A percentile compares a stretch with the other conserved stretches of the same genome.
Evolutionary conservation across 257 asterid genomes (phyloP).

Genomic region (Mitragyna speciosa): DNA sequence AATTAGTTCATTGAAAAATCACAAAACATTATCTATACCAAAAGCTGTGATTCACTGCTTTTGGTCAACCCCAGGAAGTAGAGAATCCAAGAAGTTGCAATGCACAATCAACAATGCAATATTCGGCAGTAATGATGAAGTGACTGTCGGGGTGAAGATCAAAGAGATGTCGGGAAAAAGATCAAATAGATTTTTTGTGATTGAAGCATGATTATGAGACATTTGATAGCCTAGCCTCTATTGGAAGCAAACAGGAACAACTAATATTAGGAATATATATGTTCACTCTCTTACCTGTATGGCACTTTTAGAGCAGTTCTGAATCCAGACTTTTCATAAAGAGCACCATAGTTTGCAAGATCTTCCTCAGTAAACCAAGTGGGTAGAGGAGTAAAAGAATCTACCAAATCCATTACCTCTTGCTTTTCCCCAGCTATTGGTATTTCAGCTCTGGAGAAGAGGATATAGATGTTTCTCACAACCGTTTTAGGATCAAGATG

Average conservation of each 20-base stretch:
- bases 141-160: neutral
- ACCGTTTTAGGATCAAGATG: slow-evolving; percentile 71
- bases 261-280: neutral
- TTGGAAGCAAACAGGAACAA: neutral
- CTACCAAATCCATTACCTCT: slow-evolving; percentile 80
- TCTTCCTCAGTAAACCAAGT: slow-evolving; percentile 23
- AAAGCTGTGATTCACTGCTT: too few species aligned
- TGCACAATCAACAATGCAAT: too few species aligned
- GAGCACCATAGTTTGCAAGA: slow-evolving; percentile 16
- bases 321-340: neutral
- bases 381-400: slow-evolving; percentile 58
- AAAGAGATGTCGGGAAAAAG: neutral
- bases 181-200: too few species aligned
- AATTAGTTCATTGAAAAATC: neutral
- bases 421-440: slow-evolving; percentile 63
- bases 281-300: neutral
- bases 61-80: too few species aligned
- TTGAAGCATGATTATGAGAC: too few species aligned
- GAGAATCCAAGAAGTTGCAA: too few species aligned
- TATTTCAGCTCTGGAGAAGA: slow-evolving; percentile 65
- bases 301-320: neutral
- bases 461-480: slow-evolving; percentile 61
- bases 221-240: too few species aligned
- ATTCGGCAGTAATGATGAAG: too few species aligned
- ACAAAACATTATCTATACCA: too few species aligned